Evolutionary conservation across 495 filamentous ascomycete species (phyloP), one percentile per base, ranked within the genome.

Genomic region (Parathielavia appendiculata): DNA sequence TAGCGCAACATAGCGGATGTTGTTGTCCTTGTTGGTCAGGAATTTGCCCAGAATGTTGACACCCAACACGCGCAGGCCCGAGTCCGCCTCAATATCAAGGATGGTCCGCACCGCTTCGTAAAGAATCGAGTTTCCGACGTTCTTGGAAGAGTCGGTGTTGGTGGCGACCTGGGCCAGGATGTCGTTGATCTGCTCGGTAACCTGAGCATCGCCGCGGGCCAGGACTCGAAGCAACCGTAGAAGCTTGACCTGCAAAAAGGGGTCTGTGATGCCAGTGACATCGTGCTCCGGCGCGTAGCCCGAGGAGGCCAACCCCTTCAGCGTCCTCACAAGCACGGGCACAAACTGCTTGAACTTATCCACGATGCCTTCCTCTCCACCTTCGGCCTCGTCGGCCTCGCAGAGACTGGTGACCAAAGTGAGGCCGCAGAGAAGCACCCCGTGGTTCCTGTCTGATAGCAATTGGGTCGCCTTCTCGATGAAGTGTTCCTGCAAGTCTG

Each of bases 41-140:
- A 98, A 98, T 69, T 97, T 98, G 67, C 93, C 93, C 10, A 98
- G 83, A 54, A 98, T 98, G 67, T 98, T 98, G 62, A 98, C 92
- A 68, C 93, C 93, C 45, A 98, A 78, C 11, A 97, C 95, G 39
- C 95, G 79, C 58, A 97, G 73, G 10, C 95, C 91, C 11, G 92
- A 92, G 69, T 98, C 93, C 8, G 93, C 95, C 71, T 98, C 92
- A 60, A 98, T 97, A 63, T 98, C 93, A 36, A 98, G 84, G 60
- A 98, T 98, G 0, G 93, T 97, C 39, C 95, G 85, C 32, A 98
- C 93, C 8, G 93, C 90, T 74, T 98, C 93, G 75, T 98, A 98
- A 11, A 98, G 81, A 59, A 98, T 97, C 7, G 93, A 88, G 69
- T 98, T 98, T 53, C 93, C 93, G 32, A 98, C 93, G 63, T 98